A percentile compares a stretch with the other conserved stretches of the same genome.
phyloP scores from a whole-genome alignment of 257 asterid genomes.

The Petunia secreta region DNA sequence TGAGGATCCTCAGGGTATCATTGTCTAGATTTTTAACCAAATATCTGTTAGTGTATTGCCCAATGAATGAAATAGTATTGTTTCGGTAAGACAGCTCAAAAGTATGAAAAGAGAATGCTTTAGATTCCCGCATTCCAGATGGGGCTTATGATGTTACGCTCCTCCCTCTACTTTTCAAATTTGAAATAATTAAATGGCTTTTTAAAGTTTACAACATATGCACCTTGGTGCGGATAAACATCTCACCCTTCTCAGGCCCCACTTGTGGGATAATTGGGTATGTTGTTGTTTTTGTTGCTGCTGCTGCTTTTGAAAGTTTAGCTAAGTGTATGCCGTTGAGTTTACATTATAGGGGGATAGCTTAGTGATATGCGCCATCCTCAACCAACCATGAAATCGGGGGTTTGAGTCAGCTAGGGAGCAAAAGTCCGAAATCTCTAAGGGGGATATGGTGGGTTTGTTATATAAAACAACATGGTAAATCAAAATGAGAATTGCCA shows the following conservation, averaged over 20 bases:
- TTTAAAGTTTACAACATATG: neutral
- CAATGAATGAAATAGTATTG: neutral
- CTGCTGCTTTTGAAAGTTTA: neutral
- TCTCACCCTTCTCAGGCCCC: no score
- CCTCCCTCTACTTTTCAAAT: neutral
- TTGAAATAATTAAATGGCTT: neutral
- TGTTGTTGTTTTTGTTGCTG: no score
- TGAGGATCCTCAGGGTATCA: no score
- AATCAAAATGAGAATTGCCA: neutral
- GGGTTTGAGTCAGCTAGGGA: neutral
- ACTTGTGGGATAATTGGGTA: no score
- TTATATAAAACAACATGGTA: neutral
- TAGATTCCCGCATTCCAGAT: neutral
- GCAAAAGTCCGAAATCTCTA: neutral
- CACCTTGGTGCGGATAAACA: no score
- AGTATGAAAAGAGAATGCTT: neutral
- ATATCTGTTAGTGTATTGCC: no score
- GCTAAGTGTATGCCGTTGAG: neutral
- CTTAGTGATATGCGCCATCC: neutral
- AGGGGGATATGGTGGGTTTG: neutral
- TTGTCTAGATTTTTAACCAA: no score
- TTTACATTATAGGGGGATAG: neutral
- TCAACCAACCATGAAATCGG: neutral
- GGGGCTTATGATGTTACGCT: no score
- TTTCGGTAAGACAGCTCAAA: neutral